Conservation (phyloP, 2,329 filamentous ascomycete species). For the Fusarium pininemorale region DNA sequence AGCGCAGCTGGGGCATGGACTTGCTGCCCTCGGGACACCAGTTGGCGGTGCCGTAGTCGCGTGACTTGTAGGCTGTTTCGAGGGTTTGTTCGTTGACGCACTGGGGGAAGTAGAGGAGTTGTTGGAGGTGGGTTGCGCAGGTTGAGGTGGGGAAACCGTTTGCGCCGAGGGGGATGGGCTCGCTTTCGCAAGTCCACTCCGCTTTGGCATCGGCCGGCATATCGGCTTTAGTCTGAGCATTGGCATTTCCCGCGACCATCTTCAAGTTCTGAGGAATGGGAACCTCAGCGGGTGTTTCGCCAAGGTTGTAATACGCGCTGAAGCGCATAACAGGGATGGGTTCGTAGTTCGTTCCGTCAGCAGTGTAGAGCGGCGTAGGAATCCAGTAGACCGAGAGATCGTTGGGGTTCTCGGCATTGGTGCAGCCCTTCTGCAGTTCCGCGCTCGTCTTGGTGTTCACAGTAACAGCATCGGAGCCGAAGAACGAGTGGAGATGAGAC, state of each 20-base stretch:
- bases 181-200: slow-evolving; percentile 47
- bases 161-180: slow-evolving; percentile 30
- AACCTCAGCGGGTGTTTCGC: slow-evolving; percentile 51
- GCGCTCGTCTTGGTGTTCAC: slow-evolving; percentile 43
- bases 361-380: slow-evolving; percentile 52
- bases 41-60: slow-evolving; percentile 38
- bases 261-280: slow-evolving; percentile 55
- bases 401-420: slow-evolving; percentile 56
- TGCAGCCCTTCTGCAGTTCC: slow-evolving; percentile 54
- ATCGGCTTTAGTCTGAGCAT: slow-evolving; percentile 15
- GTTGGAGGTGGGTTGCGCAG: slow-evolving; percentile 31
- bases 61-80: slow-evolving; percentile 33
- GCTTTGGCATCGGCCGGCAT: slow-evolving; percentile 42
- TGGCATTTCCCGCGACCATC: slow-evolving; percentile 53
- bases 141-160: slow-evolving; percentile 33
- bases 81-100: slow-evolving; percentile 38
- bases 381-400: slow-evolving; percentile 58
- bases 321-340: slow-evolving; percentile 50
- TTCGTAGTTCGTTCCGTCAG: slow-evolving; percentile 44
- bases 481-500: slow-evolving; percentile 50
- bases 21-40: slow-evolving; percentile 55
- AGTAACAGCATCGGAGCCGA: slow-evolving; percentile 47
- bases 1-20: slow-evolving; percentile 57
- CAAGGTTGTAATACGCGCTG: slow-evolving; percentile 56
- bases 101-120: slow-evolving; percentile 38